phyloP scores from a whole-genome alignment of 2,329 filamentous ascomycete genomes.

The Ramichloridium luteum region DNA sequence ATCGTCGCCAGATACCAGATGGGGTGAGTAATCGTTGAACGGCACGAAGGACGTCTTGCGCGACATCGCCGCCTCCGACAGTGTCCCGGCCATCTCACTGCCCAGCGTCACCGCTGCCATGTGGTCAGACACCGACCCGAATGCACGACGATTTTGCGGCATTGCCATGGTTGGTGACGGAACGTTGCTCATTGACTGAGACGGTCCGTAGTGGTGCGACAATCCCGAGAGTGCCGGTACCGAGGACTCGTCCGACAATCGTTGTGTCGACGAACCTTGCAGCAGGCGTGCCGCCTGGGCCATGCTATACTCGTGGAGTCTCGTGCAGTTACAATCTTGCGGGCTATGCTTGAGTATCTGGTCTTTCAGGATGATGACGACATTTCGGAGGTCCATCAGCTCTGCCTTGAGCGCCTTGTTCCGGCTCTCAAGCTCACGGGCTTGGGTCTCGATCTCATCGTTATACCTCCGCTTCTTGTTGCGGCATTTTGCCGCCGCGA shows the following conservation, averaged over 20 bases:
- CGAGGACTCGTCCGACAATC: too few species aligned
- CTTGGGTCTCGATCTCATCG: conserved; percentile 36
- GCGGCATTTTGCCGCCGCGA: conserved; percentile 62
- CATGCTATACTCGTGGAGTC: conserved; percentile 24
- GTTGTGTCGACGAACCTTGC: not conserved
- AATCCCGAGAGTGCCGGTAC: too few species aligned
- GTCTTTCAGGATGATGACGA: conserved; percentile 22
- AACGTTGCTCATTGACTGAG: conserved; percentile 1
- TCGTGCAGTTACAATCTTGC: conserved; percentile 21
- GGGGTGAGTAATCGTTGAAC: not conserved
- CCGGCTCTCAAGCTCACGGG: conserved; percentile 26
- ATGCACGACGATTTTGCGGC: not conserved
- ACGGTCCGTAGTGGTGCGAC: too few species aligned
- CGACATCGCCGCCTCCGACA: not conserved
- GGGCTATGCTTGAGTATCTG: conserved; percentile 22
- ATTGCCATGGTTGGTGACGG: not conserved
- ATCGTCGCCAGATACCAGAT: not conserved
- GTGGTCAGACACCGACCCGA: not conserved
- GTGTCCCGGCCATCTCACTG: not conserved
- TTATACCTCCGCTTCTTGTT: conserved; percentile 54
- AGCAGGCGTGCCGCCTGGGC: not conserved
- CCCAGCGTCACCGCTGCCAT: not conserved
- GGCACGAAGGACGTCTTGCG: not conserved
- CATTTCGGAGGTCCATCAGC: conserved; percentile 22
- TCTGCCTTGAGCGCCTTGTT: conserved; percentile 23